Conservation (phyloP, 2,329 filamentous ascomycete species). For the Trichoderma asperellum region DNA sequence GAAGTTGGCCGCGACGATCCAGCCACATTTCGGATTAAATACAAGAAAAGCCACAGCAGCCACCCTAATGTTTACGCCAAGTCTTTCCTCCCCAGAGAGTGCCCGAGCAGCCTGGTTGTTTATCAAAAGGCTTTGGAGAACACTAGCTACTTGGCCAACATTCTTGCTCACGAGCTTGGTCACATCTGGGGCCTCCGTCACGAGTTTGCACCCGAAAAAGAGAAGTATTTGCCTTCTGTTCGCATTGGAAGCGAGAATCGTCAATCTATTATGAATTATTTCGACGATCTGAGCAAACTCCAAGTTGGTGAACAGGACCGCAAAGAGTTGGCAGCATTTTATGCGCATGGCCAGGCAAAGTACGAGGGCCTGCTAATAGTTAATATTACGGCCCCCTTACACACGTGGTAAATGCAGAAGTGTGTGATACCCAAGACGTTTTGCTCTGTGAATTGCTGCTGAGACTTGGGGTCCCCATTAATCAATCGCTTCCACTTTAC, state of each 20-base stretch:
- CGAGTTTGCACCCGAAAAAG: neutral
- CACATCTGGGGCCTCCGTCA: neutral
- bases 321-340: neutral
- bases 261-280: constrained; percentile 3
- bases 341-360: neutral
- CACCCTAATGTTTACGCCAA: neutral
- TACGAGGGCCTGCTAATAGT: neutral
- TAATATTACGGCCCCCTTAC: neutral
- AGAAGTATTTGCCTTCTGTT: neutral
- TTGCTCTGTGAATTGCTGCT: too few species aligned
- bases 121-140: neutral
- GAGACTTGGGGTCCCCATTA: neutral
- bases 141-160: neutral
- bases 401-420: neutral
- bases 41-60: neutral
- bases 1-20: neutral
- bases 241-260: neutral
- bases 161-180: neutral
- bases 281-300: neutral
- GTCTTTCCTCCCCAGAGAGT: neutral
- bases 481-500: too few species aligned
- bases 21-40: constrained; percentile 2
- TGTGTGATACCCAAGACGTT: too few species aligned
- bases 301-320: neutral
- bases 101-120: neutral